A percentile compares a stretch with the other conserved stretches of the same genome.
Evolutionary conservation across 768 basidiomycete species (phyloP).

Genomic region (Rhodotorula graminis): DNA sequence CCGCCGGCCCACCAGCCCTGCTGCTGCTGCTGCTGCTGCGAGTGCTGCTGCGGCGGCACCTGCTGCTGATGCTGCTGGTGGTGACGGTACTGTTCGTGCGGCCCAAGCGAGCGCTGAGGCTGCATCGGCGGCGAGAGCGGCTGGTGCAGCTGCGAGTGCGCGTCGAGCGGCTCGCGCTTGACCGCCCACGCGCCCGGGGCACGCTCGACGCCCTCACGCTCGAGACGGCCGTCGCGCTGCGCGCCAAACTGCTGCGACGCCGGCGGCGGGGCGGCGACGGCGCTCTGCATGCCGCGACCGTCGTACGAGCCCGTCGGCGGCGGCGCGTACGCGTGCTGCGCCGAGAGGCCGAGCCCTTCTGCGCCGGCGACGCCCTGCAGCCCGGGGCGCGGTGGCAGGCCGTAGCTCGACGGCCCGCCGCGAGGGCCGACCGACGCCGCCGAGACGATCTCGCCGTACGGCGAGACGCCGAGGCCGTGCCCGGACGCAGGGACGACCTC

Average conservation of each 20-base stretch:
- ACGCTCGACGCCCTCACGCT: background rate
- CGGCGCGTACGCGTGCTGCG: background rate
- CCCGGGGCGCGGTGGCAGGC: background rate
- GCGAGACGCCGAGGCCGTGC: slow-evolving; percentile 7
- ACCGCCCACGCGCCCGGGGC: background rate
- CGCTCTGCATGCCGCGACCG: no score
- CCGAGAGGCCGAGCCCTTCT: background rate
- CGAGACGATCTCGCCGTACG: slow-evolving; percentile 8
- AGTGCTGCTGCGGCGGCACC: background rate
- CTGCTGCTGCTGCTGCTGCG: background rate
- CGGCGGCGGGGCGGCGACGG: no score
- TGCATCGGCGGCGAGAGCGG: background rate
- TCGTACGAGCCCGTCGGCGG: background rate
- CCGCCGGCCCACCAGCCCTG: background rate
- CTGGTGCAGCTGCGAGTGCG: background rate
- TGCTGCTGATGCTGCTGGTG: background rate
- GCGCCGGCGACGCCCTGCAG: background rate
- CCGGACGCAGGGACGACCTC: slow-evolving; percentile 7
- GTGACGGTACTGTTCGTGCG: no score
- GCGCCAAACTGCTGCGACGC: no score
- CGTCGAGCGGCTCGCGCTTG: background rate
- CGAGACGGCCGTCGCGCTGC: no score
- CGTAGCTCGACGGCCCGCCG: background rate
- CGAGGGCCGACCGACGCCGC: background rate
- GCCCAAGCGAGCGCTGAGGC: background rate